Evolutionary conservation across 495 filamentous ascomycete species (phyloP), one percentile per base, ranked within the genome.

Genomic region (Oleoguttula mirabilis): DNA sequence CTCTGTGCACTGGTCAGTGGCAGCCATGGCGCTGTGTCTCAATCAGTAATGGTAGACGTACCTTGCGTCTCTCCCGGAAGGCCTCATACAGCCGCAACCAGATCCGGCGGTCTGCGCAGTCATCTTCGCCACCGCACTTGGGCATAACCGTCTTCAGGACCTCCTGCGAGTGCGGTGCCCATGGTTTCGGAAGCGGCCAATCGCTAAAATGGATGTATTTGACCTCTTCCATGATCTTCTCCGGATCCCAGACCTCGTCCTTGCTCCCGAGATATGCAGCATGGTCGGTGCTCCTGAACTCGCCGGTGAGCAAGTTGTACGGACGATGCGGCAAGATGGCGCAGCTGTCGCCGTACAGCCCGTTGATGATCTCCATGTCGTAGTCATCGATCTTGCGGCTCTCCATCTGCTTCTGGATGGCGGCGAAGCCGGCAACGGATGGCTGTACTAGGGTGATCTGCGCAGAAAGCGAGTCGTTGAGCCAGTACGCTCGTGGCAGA

Each of bases 401-500:
- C 30, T 68, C 48, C 35, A 73, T 66, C 2, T 21, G 10, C 19
- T 35, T 10, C 32, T 35, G 12, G 16, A 35, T 35, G 6, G 12
- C 32, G 55, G 53, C 12, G 27, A 40, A 31, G 25, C 31, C 31
- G 2, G 1, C 32, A 32, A 43, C 65, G 10, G 73, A 75, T 0
- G 82, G 81, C 33, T 77, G 60, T 25, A 86, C 59, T 12, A 87
- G 67, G 47, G 84, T 66, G 22, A 88, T 41, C 11, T 78, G 71
- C 4, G 75, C 79, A 0, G 70, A 72, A 10, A 86, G 65, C 17
- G 20, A 38, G 0, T 72, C 60, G 0, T 76, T 69, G 3, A 73
- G 60, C 81, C 81, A 86, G 59, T 86, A 84, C 2, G 80, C 79
- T 14, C 78, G 70, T 4, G 79, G 72, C 68, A 84, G 80, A 12